Evolutionary conservation across 257 asterid species (phyloP).

Genomic region (Gentiana dahurica): DNA sequence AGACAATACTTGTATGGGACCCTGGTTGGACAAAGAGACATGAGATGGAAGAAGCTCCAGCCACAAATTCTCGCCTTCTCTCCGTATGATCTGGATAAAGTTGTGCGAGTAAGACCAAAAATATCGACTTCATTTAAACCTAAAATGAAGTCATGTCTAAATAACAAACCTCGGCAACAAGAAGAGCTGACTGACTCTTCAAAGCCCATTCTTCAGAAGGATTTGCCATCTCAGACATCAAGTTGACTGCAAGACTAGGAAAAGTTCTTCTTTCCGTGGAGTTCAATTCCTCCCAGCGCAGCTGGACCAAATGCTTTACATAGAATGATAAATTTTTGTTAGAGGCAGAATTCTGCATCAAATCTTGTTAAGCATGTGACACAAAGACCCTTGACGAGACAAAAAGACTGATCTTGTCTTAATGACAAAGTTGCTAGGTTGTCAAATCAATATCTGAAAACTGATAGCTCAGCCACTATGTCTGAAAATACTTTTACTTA

Average conservation of each 20-base stretch:
- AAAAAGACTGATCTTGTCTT: background rate
- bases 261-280: constrained; percentile 58
- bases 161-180: constrained; percentile 79
- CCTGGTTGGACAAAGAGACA: constrained; percentile 59
- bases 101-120: constrained; percentile 13
- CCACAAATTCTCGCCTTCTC: constrained; percentile 86
- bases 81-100: constrained; percentile 71
- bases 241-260: constrained; percentile 67
- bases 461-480: too few species aligned
- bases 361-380: background rate
- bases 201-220: constrained; percentile 93
- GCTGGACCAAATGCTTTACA: constrained; percentile 82
- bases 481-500: too few species aligned
- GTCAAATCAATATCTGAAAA: background rate
- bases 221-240: constrained; percentile 79
- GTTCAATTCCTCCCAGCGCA: constrained; percentile 84
- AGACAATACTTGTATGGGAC: constrained; percentile 68
- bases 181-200: constrained; percentile 97
- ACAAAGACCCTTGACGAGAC: background rate
- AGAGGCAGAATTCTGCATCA: constrained; percentile 2
- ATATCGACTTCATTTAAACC: constrained; percentile 2
- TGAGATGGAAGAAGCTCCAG: constrained; percentile 76
- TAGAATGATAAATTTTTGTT: constrained; percentile 13
- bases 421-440: background rate
- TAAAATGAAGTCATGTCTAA: constrained; percentile 10